Evolutionary conservation across 2,329 filamentous ascomycete genomes (phyloP).

Genomic region (Neonectria faginata): DNA sequence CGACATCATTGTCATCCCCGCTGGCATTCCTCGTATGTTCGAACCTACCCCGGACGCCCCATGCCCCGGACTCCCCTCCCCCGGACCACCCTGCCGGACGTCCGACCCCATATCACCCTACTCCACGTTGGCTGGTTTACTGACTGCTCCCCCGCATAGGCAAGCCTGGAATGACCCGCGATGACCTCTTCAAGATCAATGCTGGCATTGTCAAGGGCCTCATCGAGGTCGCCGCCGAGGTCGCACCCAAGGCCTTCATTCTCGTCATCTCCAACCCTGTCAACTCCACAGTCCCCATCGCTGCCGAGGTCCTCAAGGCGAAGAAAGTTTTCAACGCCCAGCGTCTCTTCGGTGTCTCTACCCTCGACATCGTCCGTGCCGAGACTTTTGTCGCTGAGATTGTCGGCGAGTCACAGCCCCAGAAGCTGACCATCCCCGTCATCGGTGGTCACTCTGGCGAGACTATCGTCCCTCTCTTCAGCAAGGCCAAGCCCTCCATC

Average conservation of each 20-base stretch:
- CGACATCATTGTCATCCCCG: constrained; percentile 96
- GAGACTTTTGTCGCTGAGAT: constrained; percentile 95
- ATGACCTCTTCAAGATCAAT: constrained; percentile 99
- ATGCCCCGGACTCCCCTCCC: constrained; percentile 36
- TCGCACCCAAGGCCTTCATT: constrained; percentile 91
- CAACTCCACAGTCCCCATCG: constrained; percentile 98
- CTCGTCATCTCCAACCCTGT: constrained; percentile 99
- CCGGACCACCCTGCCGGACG: constrained; percentile 35
- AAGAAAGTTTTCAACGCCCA: constrained; percentile 94
- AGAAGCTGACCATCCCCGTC: constrained; percentile 88
- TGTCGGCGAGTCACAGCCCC: constrained; percentile 82
- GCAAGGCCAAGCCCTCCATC: constrained; percentile 84
- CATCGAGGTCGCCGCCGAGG: constrained; percentile 87
- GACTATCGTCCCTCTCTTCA: constrained; percentile 98
- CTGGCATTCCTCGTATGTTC: constrained; percentile 92
- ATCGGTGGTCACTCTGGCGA: constrained; percentile 97
- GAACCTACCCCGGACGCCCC: constrained; percentile 27
- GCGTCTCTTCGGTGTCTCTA: constrained; percentile 98
- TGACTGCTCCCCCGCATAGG: constrained; percentile 64
- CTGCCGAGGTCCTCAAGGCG: constrained; percentile 94
- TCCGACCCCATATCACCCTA: constrained; percentile 34
- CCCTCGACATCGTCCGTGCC: constrained; percentile 96
- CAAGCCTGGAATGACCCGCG: constrained; percentile 99
- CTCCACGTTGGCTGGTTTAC: constrained; percentile 29
- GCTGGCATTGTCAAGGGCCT: constrained; percentile 96